Conservation (phyloP, 495 filamentous ascomycete species). For the Podospora pseudopauciseta region DNA sequence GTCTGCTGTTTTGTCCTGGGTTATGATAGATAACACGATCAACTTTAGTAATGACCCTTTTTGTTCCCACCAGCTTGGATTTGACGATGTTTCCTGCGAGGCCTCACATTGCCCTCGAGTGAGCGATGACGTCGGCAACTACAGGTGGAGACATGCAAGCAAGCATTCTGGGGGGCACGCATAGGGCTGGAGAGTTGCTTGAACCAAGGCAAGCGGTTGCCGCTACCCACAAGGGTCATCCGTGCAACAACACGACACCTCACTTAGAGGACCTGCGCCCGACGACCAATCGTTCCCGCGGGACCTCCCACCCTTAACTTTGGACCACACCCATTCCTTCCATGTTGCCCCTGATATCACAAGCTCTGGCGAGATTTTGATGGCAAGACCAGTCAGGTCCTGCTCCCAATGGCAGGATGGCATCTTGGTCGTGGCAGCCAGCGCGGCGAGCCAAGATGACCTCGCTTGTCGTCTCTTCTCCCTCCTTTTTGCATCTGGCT, state of each 20-base stretch:
- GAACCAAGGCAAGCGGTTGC: not conserved
- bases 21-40: slow-evolving; percentile 5
- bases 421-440: not conserved
- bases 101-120: not conserved
- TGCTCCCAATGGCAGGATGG: not conserved
- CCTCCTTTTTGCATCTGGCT: not conserved
- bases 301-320: not conserved
- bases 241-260: not conserved
- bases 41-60: not conserved
- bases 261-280: too few relatives aligned
- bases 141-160: not conserved
- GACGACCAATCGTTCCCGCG: not conserved
- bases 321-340: not conserved
- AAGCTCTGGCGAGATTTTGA: not conserved
- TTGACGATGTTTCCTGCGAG: not conserved
- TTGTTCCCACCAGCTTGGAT: not conserved
- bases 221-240: not conserved
- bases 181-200: not conserved
- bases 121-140: not conserved
- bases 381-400: slow-evolving; percentile 4
- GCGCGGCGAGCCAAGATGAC: not conserved
- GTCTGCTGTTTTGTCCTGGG: not conserved
- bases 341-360: not conserved
- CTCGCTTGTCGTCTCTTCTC: not conserved
- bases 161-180: not conserved